Conservation (phyloP, 306 rosid genomes). For the Prunus fruticosa region DNA sequence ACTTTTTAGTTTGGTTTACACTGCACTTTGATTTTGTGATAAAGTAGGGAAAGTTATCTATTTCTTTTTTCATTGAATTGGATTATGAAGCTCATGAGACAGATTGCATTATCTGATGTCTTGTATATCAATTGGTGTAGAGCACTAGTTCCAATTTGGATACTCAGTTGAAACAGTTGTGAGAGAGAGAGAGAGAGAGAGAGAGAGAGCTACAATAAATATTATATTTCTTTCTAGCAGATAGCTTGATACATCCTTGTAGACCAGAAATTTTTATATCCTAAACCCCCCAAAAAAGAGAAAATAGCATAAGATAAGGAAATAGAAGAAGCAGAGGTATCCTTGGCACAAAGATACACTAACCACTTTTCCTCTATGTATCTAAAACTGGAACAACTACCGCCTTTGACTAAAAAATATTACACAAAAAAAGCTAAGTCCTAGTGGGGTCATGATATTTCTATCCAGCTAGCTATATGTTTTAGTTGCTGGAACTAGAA, state of each 20-base stretch:
- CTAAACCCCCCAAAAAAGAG: slow-evolving; percentile 42
- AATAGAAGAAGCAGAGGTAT: slow-evolving; percentile 28
- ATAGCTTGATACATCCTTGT: slow-evolving; percentile 55
- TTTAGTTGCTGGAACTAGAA: slow-evolving; percentile 61
- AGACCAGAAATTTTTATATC: slow-evolving; percentile 45
- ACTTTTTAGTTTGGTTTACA: not conserved
- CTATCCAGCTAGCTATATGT: slow-evolving; percentile 5
- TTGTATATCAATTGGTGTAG: not conserved
- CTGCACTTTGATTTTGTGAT: not conserved
- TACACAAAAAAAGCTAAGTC: slow-evolving; percentile 46
- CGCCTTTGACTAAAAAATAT: slow-evolving; percentile 47
- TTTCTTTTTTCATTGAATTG: not conserved
- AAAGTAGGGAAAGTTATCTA: too few species aligned
- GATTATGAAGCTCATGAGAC: not conserved
- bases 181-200: slow-evolving; percentile 18
- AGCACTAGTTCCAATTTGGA: not conserved
- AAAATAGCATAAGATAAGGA: slow-evolving; percentile 36
- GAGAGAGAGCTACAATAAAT: slow-evolving; percentile 32
- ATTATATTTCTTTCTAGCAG: slow-evolving; percentile 52
- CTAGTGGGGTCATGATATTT: slow-evolving; percentile 60
- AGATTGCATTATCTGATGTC: too few species aligned
- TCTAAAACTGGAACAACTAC: slow-evolving; percentile 54
- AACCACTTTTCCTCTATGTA: slow-evolving; percentile 42
- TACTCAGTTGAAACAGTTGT: not conserved
- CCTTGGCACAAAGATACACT: not conserved